phyloP scores from a whole-genome alignment of 2,329 filamentous ascomycete species.

The Diaporthe ampelina region DNA sequence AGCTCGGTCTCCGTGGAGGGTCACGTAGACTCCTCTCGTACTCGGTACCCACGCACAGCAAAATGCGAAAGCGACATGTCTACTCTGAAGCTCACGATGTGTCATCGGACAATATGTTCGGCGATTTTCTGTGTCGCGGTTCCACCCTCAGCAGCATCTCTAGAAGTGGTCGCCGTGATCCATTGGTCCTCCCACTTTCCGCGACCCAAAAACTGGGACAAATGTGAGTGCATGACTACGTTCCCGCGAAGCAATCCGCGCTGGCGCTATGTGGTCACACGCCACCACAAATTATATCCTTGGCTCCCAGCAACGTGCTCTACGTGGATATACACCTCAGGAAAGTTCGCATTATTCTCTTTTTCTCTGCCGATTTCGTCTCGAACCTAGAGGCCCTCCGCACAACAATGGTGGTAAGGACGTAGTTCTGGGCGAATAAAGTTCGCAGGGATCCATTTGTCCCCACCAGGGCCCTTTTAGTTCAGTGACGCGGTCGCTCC shows the following conservation, averaged over 20 bases:
- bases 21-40: no score
- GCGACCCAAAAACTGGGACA: background rate
- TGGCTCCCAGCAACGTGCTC: background rate
- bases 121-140: background rate
- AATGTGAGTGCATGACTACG: slow-evolving; percentile 15
- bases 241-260: no score
- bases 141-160: slow-evolving; percentile 1
- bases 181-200: slow-evolving; percentile 5
- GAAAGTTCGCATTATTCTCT: no score
- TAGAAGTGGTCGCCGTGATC: background rate
- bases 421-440: background rate
- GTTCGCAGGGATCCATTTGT: background rate
- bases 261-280: background rate
- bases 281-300: background rate
- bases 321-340: no score
- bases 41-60: no score
- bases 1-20: background rate
- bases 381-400: no score
- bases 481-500: slow-evolving; percentile 14
- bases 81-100: background rate
- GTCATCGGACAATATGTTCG: slow-evolving; percentile 22
- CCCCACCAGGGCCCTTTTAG: background rate
- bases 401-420: background rate
- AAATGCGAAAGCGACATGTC: background rate
- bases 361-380: background rate